Conservation (phyloP, 306 rosid species). For the Lathyrus tuberosus region DNA sequence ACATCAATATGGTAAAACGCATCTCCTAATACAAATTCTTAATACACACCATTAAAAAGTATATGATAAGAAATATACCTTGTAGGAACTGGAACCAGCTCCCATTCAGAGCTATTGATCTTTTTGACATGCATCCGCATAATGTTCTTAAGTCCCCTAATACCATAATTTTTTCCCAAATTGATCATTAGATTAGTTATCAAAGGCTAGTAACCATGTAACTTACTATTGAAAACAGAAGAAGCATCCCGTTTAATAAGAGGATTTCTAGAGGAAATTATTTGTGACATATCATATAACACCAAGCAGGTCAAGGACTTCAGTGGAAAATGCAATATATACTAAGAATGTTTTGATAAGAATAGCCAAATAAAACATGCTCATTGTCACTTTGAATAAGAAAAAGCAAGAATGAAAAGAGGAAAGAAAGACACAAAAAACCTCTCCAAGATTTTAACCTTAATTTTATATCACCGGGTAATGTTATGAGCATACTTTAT, state of each 20-base stretch:
- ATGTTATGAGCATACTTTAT: neutral
- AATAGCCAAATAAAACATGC: neutral
- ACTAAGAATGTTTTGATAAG: neutral
- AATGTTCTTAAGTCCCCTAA: constrained; percentile 88
- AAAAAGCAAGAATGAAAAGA: neutral
- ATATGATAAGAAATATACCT: constrained; percentile 51
- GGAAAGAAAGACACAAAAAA: neutral
- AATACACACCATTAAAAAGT: constrained; percentile 1
- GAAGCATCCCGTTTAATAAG: neutral
- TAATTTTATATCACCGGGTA: neutral
- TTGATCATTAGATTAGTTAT: constrained; percentile 7
- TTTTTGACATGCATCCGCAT: constrained; percentile 81
- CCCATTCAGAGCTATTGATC: constrained; percentile 80
- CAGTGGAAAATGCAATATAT: neutral
- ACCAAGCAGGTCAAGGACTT: neutral
- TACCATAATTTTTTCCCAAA: constrained; percentile 30
- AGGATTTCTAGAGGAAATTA: neutral
- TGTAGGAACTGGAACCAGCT: constrained; percentile 77
- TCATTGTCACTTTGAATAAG: neutral
- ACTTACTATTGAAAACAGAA: constrained; percentile 2
- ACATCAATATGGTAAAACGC: neutral
- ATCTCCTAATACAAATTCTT: neutral
- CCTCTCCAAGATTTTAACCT: neutral
- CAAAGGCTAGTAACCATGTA: neutral
- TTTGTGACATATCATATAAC: neutral